phyloP scores from a whole-genome alignment of 495 filamentous ascomycete genomes.

The Neurospora discreta region DNA sequence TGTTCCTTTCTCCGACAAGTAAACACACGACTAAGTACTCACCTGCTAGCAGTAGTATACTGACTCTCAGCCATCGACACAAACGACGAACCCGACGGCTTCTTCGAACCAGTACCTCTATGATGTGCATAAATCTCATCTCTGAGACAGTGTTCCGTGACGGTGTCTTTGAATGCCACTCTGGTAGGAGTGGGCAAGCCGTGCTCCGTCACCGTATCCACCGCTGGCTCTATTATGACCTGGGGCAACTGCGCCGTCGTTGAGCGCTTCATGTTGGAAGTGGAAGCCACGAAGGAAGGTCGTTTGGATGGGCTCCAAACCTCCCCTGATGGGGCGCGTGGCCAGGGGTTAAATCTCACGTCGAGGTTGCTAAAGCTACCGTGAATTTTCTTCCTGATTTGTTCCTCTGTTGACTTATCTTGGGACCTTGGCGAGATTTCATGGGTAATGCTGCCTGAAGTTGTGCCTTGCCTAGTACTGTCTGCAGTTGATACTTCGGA shows the following conservation, averaged over 20 bases:
- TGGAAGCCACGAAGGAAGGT: background rate
- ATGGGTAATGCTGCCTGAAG: background rate
- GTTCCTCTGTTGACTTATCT: background rate
- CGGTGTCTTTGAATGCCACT: background rate
- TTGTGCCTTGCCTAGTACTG: background rate
- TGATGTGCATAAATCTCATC: background rate
- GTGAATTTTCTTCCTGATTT: background rate
- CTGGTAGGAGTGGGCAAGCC: background rate
- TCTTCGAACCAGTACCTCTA: background rate
- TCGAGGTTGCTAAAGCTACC: slow-evolving; percentile 3
- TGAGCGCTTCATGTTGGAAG: background rate
- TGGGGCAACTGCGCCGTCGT: background rate
- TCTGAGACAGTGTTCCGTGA: background rate
- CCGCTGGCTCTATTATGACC: background rate
- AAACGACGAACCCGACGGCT: background rate
- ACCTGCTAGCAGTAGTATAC: background rate
- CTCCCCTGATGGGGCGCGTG: background rate
- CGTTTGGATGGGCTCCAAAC: background rate
- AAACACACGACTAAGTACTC: background rate
- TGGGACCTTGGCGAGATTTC: background rate
- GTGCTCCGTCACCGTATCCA: background rate
- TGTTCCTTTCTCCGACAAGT: background rate
- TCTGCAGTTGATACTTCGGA: background rate
- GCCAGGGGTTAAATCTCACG: slow-evolving; percentile 6
- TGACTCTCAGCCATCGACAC: background rate